These are phyloP conservation scores for Camellia japonica DNA, from an alignment of 148 eudicot species.

Conservation along the genomic window DNA sequence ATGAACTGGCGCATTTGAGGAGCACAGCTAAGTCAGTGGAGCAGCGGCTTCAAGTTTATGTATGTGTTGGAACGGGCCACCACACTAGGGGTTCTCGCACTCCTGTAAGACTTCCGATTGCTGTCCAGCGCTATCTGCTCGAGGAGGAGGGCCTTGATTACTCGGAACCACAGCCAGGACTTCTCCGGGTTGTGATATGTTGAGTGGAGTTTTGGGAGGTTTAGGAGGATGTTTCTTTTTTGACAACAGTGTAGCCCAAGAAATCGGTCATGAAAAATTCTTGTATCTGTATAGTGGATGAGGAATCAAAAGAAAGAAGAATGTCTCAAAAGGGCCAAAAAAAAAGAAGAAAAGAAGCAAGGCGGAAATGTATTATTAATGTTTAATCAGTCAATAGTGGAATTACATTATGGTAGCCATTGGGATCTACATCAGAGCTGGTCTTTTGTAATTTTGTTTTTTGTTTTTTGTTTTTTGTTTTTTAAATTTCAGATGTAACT, in stretches of 20 bases:
- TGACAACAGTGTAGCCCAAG: conserved; percentile 9
- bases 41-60: conserved; percentile 57
- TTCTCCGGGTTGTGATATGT: conserved; percentile 74
- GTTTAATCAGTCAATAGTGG: conserved; percentile 18
- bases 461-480: background rate
- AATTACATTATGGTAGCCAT: conserved; percentile 36
- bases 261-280: conserved; percentile 30
- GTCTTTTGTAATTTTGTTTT: conserved; percentile 2
- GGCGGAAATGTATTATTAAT: conserved; percentile 26
- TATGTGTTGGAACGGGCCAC: conserved; percentile 90
- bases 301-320: no score
- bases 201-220: conserved; percentile 27
- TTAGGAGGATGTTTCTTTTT: conserved; percentile 28
- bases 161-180: conserved; percentile 85
- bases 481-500: conserved; percentile 12
- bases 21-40: conserved; percentile 65
- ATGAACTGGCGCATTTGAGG: conserved; percentile 57
- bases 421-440: background rate
- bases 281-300: conserved; percentile 45
- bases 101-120: conserved; percentile 78
- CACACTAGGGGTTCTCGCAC: conserved; percentile 85
- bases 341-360: conserved; percentile 16
- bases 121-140: conserved; percentile 86
- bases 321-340: conserved; percentile 14
- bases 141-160: conserved; percentile 86